Evolutionary conservation across 306 rosid species (phyloP), one percentile per base, ranked within the genome.

Genomic region (Rosa multiflora): DNA sequence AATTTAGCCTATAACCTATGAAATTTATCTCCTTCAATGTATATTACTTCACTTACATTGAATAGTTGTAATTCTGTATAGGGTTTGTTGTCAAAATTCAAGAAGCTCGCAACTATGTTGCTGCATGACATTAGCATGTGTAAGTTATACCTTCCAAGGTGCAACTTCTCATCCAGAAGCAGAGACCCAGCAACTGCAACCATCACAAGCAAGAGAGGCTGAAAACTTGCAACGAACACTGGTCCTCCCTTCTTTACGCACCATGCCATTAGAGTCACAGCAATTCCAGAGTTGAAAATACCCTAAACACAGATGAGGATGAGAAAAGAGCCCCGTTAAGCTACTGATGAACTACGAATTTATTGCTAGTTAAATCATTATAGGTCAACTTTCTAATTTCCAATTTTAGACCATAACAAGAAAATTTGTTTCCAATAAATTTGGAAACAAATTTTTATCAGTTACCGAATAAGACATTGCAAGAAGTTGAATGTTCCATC

Each of bases 141-240:
- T n/a, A 42, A 56, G 12, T 42, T 37, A 66, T 76, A 68, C 80
- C 86, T 76, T 71, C 89, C 89, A 2, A 87, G 66, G 6, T 79
- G 61, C 43, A 89, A 76, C 32, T 67, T 67, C 64, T 89, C 90
- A 15, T 89, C 80, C 70, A 87, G 80, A 11, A 89, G 20, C 1
- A 83, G 63, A 56, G 81, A 52, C 35, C 81, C 73, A 12, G 80
- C 83, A 21, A 86, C 14, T 5, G 86, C 87, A 12, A 87, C 86
- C 1, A 81, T 29, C 1, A 86, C 56, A 43, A 85, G 90, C 82
- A 61, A 32, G 0, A 89, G 75, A 17, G 88, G 88, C 49, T 18
- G 81, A 39, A 89, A 89, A 70, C 56, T 66, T 15, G 87, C 85
- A 17, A 55, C 92, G 67, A 85, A 87, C 58, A 85, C 39, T 10